Conservation (phyloP, 495 filamentous ascomycete species). For the Hyaloscypha bicolor region DNA sequence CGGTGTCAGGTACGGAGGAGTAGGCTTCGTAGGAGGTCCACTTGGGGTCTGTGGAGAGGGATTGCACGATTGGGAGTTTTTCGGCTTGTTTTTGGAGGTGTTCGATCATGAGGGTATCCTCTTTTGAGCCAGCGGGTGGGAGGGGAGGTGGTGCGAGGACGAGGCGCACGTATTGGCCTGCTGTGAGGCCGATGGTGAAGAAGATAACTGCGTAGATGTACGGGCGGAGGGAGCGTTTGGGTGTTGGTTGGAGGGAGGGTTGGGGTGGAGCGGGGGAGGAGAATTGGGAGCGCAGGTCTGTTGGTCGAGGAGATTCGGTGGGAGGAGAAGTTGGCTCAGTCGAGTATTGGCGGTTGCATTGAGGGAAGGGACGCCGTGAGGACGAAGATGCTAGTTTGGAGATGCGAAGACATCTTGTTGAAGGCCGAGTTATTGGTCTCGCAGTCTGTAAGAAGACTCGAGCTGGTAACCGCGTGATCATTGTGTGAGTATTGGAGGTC, state of each 20-base stretch:
- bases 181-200: conserved; percentile 40
- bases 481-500: not conserved
- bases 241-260: conserved; percentile 18
- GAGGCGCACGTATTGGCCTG: conserved; percentile 37
- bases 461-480: conserved; percentile 16
- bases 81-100: conserved; percentile 38
- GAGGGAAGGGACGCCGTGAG: not conserved
- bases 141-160: conserved; percentile 42
- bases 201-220: conserved; percentile 37
- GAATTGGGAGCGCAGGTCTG: conserved; percentile 29
- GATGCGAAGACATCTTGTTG: not conserved
- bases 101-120: conserved; percentile 38
- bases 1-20: conserved; percentile 44
- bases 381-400: not conserved
- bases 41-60: conserved; percentile 51
- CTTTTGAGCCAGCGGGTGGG: conserved; percentile 34
- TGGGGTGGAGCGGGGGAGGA: not conserved
- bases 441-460: not conserved
- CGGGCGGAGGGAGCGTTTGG: conserved; percentile 27
- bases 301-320: conserved; percentile 15
- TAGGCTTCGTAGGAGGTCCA: conserved; percentile 62
- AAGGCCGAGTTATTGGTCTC: not conserved
- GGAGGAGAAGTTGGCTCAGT: conserved; percentile 18
- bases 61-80: conserved; percentile 54
- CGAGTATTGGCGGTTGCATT: not conserved